Evolutionary conservation across 257 asterid genomes (phyloP).

Genomic region (Ilex asprella): DNA sequence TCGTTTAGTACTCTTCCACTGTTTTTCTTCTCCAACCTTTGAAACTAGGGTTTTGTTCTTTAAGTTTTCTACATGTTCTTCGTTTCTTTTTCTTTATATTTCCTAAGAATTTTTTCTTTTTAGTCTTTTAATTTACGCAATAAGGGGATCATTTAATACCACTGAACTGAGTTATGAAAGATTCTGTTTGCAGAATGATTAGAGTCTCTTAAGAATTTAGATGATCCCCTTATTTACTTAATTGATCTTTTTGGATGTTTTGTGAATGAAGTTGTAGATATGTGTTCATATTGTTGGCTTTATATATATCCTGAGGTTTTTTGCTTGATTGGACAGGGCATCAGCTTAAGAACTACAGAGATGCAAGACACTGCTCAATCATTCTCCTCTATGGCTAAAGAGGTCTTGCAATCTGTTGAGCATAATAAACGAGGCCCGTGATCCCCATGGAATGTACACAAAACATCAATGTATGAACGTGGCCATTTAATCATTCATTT

Average conservation of each 20-base stretch:
- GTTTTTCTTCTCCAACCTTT: too few relatives aligned
- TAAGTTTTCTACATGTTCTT: neutral
- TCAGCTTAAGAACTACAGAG: slow-evolving; percentile 67
- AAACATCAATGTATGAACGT: too few relatives aligned
- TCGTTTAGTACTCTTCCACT: too few relatives aligned
- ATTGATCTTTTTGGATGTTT: too few relatives aligned
- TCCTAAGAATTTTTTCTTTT: too few relatives aligned
- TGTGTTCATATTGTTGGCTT: neutral
- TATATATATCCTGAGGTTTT: neutral
- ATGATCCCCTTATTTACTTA: neutral
- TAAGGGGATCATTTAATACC: too few relatives aligned
- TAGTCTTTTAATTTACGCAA: too few relatives aligned
- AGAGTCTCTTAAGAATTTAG: neutral
- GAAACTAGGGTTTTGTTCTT: neutral
- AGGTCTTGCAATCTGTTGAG: slow-evolving; percentile 59
- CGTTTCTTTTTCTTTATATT: too few relatives aligned
- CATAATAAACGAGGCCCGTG: slow-evolving; percentile 39
- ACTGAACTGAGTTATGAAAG: too few relatives aligned
- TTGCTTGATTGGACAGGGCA: slow-evolving; percentile 50
- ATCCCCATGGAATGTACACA: neutral
- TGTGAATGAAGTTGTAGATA: neutral
- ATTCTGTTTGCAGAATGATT: too few relatives aligned
- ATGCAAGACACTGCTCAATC: slow-evolving; percentile 90
- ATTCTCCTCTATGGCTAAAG: slow-evolving; percentile 82
- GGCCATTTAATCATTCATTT: too few relatives aligned